These are phyloP conservation scores for Mortierella alpina DNA, from an alignment of 192 early-diverging fungal species.

Conservation along the genomic window DNA sequence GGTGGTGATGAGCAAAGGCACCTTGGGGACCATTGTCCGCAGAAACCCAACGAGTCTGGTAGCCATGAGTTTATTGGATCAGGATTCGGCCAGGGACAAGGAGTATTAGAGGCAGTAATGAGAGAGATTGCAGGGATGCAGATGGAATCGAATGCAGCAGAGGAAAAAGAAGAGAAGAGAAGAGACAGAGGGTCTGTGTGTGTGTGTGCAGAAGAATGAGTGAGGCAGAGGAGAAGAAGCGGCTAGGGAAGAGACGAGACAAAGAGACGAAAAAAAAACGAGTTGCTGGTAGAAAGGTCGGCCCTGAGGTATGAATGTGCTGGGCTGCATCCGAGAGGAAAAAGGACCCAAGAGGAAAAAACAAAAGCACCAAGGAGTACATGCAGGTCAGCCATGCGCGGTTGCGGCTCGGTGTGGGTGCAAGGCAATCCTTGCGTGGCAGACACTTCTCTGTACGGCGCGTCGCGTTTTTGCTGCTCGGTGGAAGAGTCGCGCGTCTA, in stretches of 20 bases:
- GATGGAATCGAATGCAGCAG: neutral
- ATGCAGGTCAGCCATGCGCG: too few relatives aligned
- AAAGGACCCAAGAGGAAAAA: too few relatives aligned
- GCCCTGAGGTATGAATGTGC: too few relatives aligned
- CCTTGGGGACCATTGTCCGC: constrained; percentile 18
- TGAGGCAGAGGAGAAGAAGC: neutral
- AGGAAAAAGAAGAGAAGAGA: neutral
- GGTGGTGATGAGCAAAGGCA: constrained; percentile 39
- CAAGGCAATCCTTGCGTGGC: too few relatives aligned
- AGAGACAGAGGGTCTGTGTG: neutral
- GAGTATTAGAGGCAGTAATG: neutral
- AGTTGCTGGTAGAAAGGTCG: too few relatives aligned
- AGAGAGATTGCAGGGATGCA: neutral
- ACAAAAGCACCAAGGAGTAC: too few relatives aligned
- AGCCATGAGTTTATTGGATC: neutral
- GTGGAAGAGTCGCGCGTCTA: too few relatives aligned
- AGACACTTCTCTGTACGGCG: too few relatives aligned
- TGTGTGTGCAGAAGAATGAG: neutral
- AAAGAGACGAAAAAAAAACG: neutral
- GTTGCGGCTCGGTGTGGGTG: too few relatives aligned
- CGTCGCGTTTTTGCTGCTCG: too few relatives aligned
- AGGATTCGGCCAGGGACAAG: too few relatives aligned
- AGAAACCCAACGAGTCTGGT: constrained; percentile 1
- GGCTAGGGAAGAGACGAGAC: neutral
- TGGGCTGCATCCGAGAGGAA: too few relatives aligned